A percentile compares a stretch with the other conserved stretches of the same genome.
These are phyloP conservation scores for Colletotrichum phormii DNA, from an alignment of 2,329 filamentous ascomycete genomes.

Conservation along the genomic window DNA sequence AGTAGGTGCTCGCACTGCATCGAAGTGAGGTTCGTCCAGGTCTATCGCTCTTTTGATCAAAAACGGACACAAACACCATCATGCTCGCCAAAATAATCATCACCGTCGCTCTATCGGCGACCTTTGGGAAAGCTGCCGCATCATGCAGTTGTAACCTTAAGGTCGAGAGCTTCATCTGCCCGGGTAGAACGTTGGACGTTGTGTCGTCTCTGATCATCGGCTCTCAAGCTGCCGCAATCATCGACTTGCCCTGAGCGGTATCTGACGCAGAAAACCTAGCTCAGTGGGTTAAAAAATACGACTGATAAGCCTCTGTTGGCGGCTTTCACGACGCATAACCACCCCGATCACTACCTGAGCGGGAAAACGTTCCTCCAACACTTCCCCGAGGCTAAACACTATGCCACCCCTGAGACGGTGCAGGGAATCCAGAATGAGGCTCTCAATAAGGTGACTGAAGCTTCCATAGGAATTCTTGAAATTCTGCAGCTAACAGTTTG, in stretches of 20 bases:
- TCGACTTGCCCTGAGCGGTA: slow-evolving; percentile 26
- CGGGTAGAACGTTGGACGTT: slow-evolving; percentile 20
- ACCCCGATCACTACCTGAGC: slow-evolving; percentile 33
- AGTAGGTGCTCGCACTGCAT: too few relatives aligned
- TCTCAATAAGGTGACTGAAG: background rate
- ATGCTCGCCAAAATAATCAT: background rate
- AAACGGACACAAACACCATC: background rate
- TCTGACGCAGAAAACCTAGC: background rate
- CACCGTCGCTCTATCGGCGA: background rate
- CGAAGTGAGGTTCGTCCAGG: background rate
- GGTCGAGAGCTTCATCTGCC: background rate
- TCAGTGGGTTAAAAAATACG: slow-evolving; percentile 22
- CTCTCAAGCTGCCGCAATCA: slow-evolving; percentile 19
- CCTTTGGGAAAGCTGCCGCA: background rate
- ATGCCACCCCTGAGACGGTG: slow-evolving; percentile 10
- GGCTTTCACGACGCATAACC: slow-evolving; percentile 19
- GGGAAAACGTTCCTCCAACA: slow-evolving; percentile 18
- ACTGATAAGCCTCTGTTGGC: slow-evolving; percentile 28
- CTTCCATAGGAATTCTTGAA: background rate
- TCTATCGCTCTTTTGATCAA: background rate
- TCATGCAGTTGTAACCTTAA: background rate
- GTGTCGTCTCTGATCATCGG: slow-evolving; percentile 29
- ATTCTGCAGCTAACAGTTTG: background rate
- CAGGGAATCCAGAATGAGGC: slow-evolving; percentile 16
- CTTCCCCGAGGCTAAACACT: slow-evolving; percentile 26